Base-by-base conservation (phyloP, 441 rosid genomes). In the Euphorbia celastroides region DNA sequence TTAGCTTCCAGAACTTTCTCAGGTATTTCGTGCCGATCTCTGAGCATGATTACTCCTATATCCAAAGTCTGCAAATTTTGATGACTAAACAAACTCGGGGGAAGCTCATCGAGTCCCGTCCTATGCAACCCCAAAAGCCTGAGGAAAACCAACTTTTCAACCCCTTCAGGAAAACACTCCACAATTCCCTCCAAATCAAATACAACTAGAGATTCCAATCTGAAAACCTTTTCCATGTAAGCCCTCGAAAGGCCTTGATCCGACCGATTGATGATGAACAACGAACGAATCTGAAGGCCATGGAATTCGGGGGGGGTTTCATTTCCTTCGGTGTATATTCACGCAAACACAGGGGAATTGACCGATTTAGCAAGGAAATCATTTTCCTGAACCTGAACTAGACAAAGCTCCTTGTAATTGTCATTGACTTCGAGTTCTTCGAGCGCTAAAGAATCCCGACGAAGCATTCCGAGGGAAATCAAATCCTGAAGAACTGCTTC, bases 151-250 rank as follows among this genome's bases (percentile, higher is more conserved):
- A 73, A 16, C 26, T 28, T 57, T 27, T 60, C 66, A 0, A 68
- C 34, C 58, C 34, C 69, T 19, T 73, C 51, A 11, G 72, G 76
- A n/a, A 73, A 64, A 51, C 19, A 64, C 50, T 51, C 72, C 46
- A 73, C 28, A 38, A 36, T 3, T 20, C 65, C 72, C 0, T 67
- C 8, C 23, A 73, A 50, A 62, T 63, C 62, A 34, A 73, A 34
- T 28, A 73, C 76, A 14, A 26, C 2, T 20, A 73, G 25, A 26
- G 22, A 36, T 25, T 64, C 27, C 69, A 73, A 34, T 26, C 17
- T 41, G 58, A 65, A 73, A 11, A 73, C 13, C 27, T 12, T 46
- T 68, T 41, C 10, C 60, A 73, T 34, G 23, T 46, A 73, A 8
- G 36, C 65, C 34, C 31, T 23, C 22, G 72, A 57, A 57, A 73